A percentile compares a stretch with the other conserved stretches of the same genome.
Conservation (phyloP, 2,329 filamentous ascomycete genomes). For the Penicillium verrucosum region DNA sequence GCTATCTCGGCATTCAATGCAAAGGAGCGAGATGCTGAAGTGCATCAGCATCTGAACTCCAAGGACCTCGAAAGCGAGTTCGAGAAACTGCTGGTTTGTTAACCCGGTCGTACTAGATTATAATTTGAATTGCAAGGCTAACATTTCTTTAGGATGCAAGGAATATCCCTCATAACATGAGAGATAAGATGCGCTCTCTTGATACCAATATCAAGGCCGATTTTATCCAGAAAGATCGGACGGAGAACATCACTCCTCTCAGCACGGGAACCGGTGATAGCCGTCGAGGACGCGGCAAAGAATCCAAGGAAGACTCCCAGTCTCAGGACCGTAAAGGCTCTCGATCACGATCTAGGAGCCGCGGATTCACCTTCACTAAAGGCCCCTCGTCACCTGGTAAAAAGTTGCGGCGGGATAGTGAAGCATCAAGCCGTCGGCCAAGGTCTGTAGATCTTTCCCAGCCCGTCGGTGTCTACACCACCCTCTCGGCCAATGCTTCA, state of each 20-base stretch:
- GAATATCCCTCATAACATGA: constrained; percentile 90
- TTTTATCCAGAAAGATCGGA: constrained; percentile 86
- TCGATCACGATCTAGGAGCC: constrained; percentile 58
- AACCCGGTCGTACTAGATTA: constrained; percentile 15
- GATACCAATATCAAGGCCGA: constrained; percentile 90
- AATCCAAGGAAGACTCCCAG: constrained; percentile 38
- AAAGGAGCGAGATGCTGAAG: constrained; percentile 49
- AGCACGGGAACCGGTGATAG: constrained; percentile 39
- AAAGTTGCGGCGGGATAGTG: constrained; percentile 66
- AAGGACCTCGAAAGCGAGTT: constrained; percentile 62
- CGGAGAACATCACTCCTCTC: constrained; percentile 56
- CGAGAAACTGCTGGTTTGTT: constrained; percentile 57
- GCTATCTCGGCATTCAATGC: constrained; percentile 62
- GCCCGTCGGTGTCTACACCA: constrained; percentile 55
- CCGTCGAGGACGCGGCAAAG: constrained; percentile 43
- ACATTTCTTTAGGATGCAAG: constrained; percentile 65
- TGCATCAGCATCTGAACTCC: constrained; percentile 46
- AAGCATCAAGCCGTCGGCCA: constrained; percentile 63
- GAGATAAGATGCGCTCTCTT: constrained; percentile 89
- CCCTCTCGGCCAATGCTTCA: constrained; percentile 54
- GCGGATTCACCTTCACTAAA: constrained; percentile 75
- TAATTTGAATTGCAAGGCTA: background rate
- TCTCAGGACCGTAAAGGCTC: constrained; percentile 47
- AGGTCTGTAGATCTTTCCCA: constrained; percentile 70
- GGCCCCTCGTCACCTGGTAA: constrained; percentile 69